phyloP scores from a whole-genome alignment of 257 asterid species.

The Solanum rostratum region DNA sequence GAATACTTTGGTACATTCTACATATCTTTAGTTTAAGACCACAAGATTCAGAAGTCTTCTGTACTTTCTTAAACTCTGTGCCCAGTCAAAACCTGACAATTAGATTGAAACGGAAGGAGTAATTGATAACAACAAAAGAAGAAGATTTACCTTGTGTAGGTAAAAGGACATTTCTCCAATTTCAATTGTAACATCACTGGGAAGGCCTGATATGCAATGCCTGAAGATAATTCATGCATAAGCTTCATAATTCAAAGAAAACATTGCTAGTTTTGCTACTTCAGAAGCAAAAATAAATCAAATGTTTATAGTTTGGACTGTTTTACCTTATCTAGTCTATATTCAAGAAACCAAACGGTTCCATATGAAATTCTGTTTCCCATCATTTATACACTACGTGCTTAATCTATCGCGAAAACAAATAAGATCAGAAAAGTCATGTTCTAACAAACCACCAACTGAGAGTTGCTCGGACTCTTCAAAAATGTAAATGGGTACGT shows the following conservation, averaged over 20 bases:
- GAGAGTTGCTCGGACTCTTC: not conserved
- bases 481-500: not conserved
- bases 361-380: not conserved
- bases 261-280: not conserved
- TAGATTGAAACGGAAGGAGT: not conserved
- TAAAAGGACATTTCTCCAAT: constrained; percentile 8
- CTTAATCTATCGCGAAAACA: not conserved
- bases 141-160: constrained; percentile 7
- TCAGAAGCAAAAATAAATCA: not conserved
- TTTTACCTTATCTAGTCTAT: not conserved
- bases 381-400: not conserved
- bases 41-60: not conserved
- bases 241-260: not conserved
- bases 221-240: not conserved
- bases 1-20: not conserved
- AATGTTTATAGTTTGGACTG: not conserved
- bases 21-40: not conserved
- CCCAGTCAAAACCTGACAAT: not conserved
- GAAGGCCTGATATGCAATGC: constrained; percentile 11
- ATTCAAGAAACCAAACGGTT: not conserved
- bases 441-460: not conserved
- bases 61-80: not conserved
- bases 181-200: constrained; percentile 7
- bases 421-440: not conserved
- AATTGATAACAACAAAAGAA: not conserved